Conservation (phyloP, 352 stramenopile genomes). For the Globisporangium paroecandrum region DNA sequence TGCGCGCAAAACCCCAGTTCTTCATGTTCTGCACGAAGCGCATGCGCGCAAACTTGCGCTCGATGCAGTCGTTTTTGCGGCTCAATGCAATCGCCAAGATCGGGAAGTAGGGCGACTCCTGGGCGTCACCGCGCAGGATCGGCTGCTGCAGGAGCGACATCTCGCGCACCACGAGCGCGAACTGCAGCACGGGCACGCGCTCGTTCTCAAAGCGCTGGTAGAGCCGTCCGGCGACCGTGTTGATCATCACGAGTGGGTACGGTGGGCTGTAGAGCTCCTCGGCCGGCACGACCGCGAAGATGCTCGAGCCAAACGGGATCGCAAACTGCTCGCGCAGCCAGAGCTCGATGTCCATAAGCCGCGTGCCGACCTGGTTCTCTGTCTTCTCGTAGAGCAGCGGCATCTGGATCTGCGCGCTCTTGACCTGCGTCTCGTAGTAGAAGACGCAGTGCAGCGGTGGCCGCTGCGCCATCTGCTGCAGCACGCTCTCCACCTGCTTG, state of each 20-base stretch:
- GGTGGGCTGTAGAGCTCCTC: constrained; percentile 77
- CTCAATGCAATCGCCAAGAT: constrained; percentile 45
- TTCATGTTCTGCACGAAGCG: constrained; percentile 75
- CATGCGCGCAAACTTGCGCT: constrained; percentile 45
- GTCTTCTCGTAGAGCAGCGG: constrained; percentile 63
- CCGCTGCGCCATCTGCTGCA: constrained; percentile 30
- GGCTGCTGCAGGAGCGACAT: constrained; percentile 54
- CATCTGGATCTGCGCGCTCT: constrained; percentile 50
- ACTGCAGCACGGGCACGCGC: constrained; percentile 52
- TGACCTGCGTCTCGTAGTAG: constrained; percentile 54
- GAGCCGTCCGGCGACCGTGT: constrained; percentile 47
- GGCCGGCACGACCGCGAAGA: constrained; percentile 72
- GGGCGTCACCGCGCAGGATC: constrained; percentile 37
- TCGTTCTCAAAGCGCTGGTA: constrained; percentile 40
- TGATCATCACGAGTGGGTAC: constrained; percentile 81
- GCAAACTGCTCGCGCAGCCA: constrained; percentile 62
- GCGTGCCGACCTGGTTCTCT: constrained; percentile 33
- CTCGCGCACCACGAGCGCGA: constrained; percentile 60
- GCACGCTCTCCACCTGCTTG: constrained; percentile 7
- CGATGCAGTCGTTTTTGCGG: constrained; percentile 32
- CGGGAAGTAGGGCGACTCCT: constrained; percentile 68
- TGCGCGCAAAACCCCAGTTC: constrained; percentile 62
- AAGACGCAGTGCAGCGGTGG: constrained; percentile 69
- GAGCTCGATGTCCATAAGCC: constrained; percentile 71
- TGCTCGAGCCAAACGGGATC: constrained; percentile 48